Conservation (phyloP, 345 rosid genomes). For the Eutrema japonicum region DNA sequence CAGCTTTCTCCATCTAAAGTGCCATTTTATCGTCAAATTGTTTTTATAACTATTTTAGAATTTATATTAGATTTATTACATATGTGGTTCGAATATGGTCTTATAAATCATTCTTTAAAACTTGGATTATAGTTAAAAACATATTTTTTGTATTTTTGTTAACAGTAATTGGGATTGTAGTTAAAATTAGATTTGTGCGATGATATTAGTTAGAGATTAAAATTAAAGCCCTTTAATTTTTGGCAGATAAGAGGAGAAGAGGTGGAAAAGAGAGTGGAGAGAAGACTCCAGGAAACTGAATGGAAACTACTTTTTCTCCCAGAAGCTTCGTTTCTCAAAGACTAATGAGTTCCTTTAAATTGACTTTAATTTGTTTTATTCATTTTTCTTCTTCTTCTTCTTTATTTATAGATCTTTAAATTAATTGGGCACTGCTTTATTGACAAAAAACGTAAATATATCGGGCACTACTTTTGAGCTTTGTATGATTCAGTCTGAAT, state of each 20-base stretch:
- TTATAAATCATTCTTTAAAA: no score
- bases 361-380: constrained; percentile 27
- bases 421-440: neutral
- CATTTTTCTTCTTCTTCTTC: neutral
- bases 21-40: no score
- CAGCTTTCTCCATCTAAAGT: no score
- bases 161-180: neutral
- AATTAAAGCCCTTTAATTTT: neutral
- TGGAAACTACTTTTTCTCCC: constrained; percentile 40
- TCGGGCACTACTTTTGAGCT: constrained; percentile 5
- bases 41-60: no score
- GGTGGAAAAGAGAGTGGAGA: constrained; percentile 50
- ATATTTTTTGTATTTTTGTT: no score
- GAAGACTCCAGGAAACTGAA: constrained; percentile 51
- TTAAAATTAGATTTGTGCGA: neutral
- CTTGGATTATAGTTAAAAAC: no score
- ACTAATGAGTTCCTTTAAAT: constrained; percentile 13
- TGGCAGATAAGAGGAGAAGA: constrained; percentile 56
- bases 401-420: neutral
- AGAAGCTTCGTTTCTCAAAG: constrained; percentile 32
- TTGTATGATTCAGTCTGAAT: neutral
- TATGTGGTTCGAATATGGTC: neutral
- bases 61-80: neutral
- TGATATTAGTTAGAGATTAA: neutral
- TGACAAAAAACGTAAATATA: constrained; percentile 1